Percentiles rank a stretch among this genome's conserved stretches.
phyloP scores from a whole-genome alignment of 116 monocot genomes.

The Cymodocea nodosa region DNA sequence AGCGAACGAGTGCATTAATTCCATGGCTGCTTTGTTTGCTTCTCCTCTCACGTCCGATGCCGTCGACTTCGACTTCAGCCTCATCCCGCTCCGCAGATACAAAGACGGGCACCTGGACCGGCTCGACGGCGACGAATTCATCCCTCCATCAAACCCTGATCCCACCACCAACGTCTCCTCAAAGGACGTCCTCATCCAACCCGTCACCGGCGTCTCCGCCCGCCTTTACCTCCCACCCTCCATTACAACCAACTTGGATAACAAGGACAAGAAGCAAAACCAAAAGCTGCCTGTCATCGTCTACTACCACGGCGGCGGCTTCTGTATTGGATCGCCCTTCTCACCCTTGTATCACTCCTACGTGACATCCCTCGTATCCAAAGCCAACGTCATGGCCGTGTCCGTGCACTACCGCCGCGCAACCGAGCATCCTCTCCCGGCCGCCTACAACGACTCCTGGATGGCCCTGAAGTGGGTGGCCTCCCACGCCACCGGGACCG shows the following conservation, averaged over 20 bases:
- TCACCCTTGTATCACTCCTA: constrained; percentile 18
- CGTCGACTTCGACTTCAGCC: background rate
- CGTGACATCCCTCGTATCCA: constrained; percentile 14
- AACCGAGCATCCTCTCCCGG: constrained; percentile 54
- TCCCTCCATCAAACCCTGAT: background rate
- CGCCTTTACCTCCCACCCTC: constrained; percentile 17
- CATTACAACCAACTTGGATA: background rate
- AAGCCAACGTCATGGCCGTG: constrained; percentile 18
- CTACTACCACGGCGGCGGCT: constrained; percentile 31
- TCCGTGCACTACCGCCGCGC: constrained; percentile 51
- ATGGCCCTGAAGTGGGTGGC: constrained; percentile 22
- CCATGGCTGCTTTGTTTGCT: background rate
- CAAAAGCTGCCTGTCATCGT: constrained; percentile 20
- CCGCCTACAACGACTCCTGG: constrained; percentile 44
- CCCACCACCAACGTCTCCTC: constrained; percentile 15
- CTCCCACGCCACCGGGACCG: background rate
- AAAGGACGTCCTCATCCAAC: constrained; percentile 17
- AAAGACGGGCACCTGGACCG: background rate
- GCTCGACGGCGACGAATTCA: background rate
- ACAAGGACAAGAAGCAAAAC: background rate
- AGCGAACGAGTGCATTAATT: too few species aligned
- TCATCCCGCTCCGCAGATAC: background rate
- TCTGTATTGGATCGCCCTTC: constrained; percentile 16
- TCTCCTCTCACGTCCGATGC: background rate
- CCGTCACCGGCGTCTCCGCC: constrained; percentile 12